Percentiles rank a stretch among this genome's conserved stretches.
Evolutionary conservation across 106 monocot genomes (phyloP).

Genomic region (Dioscorea dumetorum): DNA sequence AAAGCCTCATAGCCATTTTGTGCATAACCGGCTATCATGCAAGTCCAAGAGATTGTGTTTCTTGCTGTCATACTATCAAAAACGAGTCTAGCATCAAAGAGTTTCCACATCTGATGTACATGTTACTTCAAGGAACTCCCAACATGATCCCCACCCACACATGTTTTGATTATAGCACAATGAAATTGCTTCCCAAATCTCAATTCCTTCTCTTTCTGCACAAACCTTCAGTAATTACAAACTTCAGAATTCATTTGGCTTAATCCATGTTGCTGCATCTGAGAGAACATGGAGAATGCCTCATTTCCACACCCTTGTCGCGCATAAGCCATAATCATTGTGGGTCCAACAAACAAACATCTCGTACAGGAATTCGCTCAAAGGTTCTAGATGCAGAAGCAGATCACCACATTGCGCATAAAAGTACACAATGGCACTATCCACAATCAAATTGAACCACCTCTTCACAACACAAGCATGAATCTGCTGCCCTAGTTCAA

Average conservation of each 20-base stretch:
- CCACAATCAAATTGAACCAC: slow-evolving; percentile 66
- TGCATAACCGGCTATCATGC: slow-evolving; percentile 83
- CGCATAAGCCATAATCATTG: slow-evolving; percentile 67
- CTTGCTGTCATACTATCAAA: slow-evolving; percentile 72
- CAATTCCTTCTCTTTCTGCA: slow-evolving; percentile 46
- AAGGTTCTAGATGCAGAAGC: slow-evolving; percentile 30
- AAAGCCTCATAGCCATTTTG: slow-evolving; percentile 69
- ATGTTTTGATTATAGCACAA: slow-evolving; percentile 47
- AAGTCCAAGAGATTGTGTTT: slow-evolving; percentile 89
- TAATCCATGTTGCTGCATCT: slow-evolving; percentile 41
- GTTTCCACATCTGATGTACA: slow-evolving; percentile 68
- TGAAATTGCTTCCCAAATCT: slow-evolving; percentile 80
- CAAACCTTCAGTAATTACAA: slow-evolving; percentile 77
- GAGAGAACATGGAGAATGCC: slow-evolving; percentile 53
- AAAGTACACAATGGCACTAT: slow-evolving; percentile 63
- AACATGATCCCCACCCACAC: slow-evolving; percentile 43
- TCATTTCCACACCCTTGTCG: slow-evolving; percentile 36
- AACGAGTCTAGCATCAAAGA: slow-evolving; percentile 61
- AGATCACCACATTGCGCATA: slow-evolving; percentile 61
- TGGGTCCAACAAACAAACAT: slow-evolving; percentile 78
- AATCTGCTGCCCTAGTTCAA: slow-evolving; percentile 61
- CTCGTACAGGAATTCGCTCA: slow-evolving; percentile 35
- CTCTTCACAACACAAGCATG: slow-evolving; percentile 68
- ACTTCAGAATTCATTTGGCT: slow-evolving; percentile 80
- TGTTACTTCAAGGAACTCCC: slow-evolving; percentile 62